Base-by-base conservation (phyloP, 768 basidiomycete species). In the Sutorius australiensis region DNA sequence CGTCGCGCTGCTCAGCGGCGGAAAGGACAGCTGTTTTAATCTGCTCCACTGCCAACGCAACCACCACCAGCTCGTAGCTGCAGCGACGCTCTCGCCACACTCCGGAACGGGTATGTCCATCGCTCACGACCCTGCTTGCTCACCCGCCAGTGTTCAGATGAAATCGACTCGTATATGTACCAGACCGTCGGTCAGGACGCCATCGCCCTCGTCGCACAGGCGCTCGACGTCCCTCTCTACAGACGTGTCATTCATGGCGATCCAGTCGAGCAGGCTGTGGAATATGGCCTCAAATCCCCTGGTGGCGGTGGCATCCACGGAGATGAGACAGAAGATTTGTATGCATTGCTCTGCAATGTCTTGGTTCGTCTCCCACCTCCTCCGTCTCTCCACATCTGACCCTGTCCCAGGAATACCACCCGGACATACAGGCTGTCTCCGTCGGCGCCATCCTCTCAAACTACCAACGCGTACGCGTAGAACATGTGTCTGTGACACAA, bases 101-200 rank as follows among this genome's bases (percentile, higher is more conserved):
- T 73, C 77, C 53, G 95, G 92, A 61, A 89, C 87, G 83, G 95
- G 95, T 94, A 17, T 37, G 50, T 55, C 27, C 59, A 24, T 24
- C 48, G 37, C 39, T 30, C 54, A 21, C 53, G 24, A 21, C 14
- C 42, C 44, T 4, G 13, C 19, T 9, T 2, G 39, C 53, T 53
- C 50, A 58, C 58, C 32, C 28, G 52, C 49, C 46, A 21, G 36
- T 30, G n/a, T 11, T 32, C 69, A 97, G 97, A 98, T 77, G 97
- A 99, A 76, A 82, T 98, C 63, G 95, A 99, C 71, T 98, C 95
- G 21, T 98, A 93, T 73, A 78, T 99, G 69, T 99, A 98, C 70
- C 97, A 99, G 69, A 98, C 95, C n/a, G 95, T 99, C 27, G 97
- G 95, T 1, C 95, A 98, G 66, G 91, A 93, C 52, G 92, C 92